phyloP scores from a whole-genome alignment of 1,139 yeast species.

The Debaryomyces sp. region DNA sequence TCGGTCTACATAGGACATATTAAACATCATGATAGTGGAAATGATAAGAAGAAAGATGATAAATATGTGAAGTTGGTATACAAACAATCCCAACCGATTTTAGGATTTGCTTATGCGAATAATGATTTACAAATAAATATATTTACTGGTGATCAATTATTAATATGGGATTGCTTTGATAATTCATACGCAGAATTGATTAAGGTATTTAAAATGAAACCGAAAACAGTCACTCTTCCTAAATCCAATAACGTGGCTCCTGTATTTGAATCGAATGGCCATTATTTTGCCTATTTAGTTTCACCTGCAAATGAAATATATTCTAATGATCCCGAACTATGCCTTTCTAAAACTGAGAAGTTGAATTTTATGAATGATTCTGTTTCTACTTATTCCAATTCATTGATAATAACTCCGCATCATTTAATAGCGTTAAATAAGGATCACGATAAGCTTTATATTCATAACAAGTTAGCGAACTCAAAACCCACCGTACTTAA shows the following conservation, averaged over 20 bases:
- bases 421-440: slow-evolving; percentile 26
- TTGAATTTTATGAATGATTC: slow-evolving; percentile 11
- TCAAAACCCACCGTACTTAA: slow-evolving; percentile 14
- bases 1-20: slow-evolving; percentile 29
- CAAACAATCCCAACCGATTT: slow-evolving; percentile 16
- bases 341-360: slow-evolving; percentile 21
- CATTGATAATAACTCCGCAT: slow-evolving; percentile 26
- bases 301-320: slow-evolving; percentile 19
- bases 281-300: slow-evolving; percentile 20
- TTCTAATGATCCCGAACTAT: slow-evolving; percentile 33
- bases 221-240: slow-evolving; percentile 14
- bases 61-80: slow-evolving; percentile 35
- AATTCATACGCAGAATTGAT: slow-evolving; percentile 29
- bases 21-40: slow-evolving; percentile 26
- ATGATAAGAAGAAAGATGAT: slow-evolving; percentile 40
- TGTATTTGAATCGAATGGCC: slow-evolving; percentile 16
- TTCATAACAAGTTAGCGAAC: slow-evolving; percentile 29
- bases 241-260: background rate
- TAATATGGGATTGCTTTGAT: slow-evolving; percentile 43
- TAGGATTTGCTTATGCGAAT: slow-evolving; percentile 27
- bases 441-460: slow-evolving; percentile 17
- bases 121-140: slow-evolving; percentile 28
- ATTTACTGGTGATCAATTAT: slow-evolving; percentile 20
- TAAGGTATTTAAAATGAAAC: slow-evolving; percentile 31
- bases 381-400: slow-evolving; percentile 6